A percentile compares a stretch with the other conserved stretches of the same genome.
These are phyloP conservation scores for Phytopythium ostracodes DNA, from an alignment of 352 stramenopile species.

Conservation along the genomic window DNA sequence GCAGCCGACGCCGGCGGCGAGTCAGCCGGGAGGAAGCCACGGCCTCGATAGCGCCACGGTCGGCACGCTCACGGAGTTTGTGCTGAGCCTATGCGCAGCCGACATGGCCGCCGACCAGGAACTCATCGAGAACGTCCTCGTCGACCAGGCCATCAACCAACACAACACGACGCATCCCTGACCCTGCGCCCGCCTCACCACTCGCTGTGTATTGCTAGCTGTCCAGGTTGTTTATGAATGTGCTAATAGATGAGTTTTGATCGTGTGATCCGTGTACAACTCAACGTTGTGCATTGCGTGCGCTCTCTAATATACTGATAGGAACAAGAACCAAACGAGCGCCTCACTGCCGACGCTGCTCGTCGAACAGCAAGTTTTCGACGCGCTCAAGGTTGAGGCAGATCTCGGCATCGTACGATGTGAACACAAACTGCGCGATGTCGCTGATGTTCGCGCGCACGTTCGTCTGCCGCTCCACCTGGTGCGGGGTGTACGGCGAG, in stretches of 20 bases:
- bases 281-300: not conserved
- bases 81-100: slow-evolving; percentile 29
- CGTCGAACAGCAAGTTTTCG: slow-evolving; percentile 18
- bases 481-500: slow-evolving; percentile 19
- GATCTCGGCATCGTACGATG: slow-evolving; percentile 16
- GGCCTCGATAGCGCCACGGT: slow-evolving; percentile 22
- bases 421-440: slow-evolving; percentile 25
- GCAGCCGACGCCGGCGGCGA: not conserved
- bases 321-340: not conserved
- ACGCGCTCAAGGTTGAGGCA: slow-evolving; percentile 11
- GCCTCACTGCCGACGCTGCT: slow-evolving; percentile 4
- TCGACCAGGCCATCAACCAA: slow-evolving; percentile 22
- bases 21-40: not conserved
- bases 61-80: slow-evolving; percentile 34
- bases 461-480: slow-evolving; percentile 11
- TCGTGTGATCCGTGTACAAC: not conserved
- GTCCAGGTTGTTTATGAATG: not conserved
- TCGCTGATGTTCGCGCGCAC: slow-evolving; percentile 10
- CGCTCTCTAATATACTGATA: not conserved
- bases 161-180: slow-evolving; percentile 1
- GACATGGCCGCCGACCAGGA: slow-evolving; percentile 29
- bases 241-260: not conserved
- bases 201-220: not conserved
- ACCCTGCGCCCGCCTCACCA: too few relatives aligned
- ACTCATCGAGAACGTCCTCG: slow-evolving; percentile 32